Evolutionary conservation across 495 filamentous ascomycete genomes (phyloP).

Genomic region (Penicillium paxilli): DNA sequence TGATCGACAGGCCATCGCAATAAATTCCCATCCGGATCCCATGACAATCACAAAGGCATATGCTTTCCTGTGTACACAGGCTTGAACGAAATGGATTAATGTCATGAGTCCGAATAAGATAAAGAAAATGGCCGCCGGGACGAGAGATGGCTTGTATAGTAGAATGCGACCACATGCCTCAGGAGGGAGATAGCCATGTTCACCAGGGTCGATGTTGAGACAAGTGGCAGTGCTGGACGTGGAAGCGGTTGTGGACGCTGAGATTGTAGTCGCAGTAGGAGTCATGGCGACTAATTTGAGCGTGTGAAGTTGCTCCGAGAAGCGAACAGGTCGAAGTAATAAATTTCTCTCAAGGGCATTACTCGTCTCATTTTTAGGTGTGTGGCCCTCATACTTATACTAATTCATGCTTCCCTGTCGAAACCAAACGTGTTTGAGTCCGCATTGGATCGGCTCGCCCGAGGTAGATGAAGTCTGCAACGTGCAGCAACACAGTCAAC

Average conservation of each 20-base stretch:
- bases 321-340: too few relatives aligned
- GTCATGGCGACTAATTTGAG: background rate
- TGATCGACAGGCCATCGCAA: slow-evolving; percentile 39
- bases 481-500: background rate
- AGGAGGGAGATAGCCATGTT: slow-evolving; percentile 35
- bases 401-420: too few relatives aligned
- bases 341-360: too few relatives aligned
- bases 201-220: slow-evolving; percentile 21
- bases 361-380: background rate
- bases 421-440: background rate
- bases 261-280: background rate
- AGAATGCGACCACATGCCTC: slow-evolving; percentile 28
- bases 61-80: slow-evolving; percentile 30
- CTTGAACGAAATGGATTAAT: slow-evolving; percentile 34
- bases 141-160: slow-evolving; percentile 31
- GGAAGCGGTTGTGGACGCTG: slow-evolving; percentile 4
- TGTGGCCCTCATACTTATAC: background rate
- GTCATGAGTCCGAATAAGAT: slow-evolving; percentile 33
- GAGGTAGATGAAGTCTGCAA: background rate
- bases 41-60: slow-evolving; percentile 58
- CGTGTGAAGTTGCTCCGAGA: background rate
- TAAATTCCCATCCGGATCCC: slow-evolving; percentile 46
- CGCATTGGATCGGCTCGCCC: background rate
- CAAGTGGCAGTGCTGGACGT: slow-evolving; percentile 25
- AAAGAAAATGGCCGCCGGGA: slow-evolving; percentile 33